Percentiles rank a stretch among this genome's conserved stretches.
Conservation (phyloP, 1,284 basidiomycete species). For the Tetrapyrgos nigripes region DNA sequence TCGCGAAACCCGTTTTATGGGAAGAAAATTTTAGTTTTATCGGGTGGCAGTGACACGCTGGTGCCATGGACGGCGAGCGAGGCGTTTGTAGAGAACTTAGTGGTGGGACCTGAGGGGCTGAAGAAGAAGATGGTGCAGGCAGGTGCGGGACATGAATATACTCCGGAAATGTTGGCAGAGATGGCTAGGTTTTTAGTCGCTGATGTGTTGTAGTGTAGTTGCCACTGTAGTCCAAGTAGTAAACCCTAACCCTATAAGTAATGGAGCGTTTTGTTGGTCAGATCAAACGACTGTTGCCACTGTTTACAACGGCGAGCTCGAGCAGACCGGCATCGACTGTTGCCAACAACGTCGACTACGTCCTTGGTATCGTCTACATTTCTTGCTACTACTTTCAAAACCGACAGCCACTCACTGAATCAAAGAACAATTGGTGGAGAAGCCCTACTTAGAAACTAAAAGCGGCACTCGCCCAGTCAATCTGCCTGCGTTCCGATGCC, state of each 20-base stretch:
- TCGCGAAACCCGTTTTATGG: conserved; percentile 63
- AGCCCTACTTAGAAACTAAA: not conserved
- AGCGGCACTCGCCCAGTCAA: not conserved
- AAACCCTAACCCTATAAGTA: conserved; percentile 9
- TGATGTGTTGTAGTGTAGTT: conserved; percentile 14
- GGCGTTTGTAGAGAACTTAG: conserved; percentile 58
- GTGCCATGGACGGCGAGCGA: conserved; percentile 68
- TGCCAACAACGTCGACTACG: not conserved
- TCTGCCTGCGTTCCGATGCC: conserved; percentile 22
- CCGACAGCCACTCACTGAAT: not conserved
- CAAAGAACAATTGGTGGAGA: not conserved
- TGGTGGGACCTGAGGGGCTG: conserved; percentile 54
- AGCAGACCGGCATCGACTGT: not conserved
- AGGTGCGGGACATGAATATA: conserved; percentile 59
- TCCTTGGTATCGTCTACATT: not conserved
- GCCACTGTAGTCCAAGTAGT: not conserved
- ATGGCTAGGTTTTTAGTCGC: conserved; percentile 51
- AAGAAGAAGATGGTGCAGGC: conserved; percentile 55
- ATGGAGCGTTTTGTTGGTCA: conserved; percentile 18
- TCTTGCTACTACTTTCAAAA: not conserved
- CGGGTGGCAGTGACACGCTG: conserved; percentile 62
- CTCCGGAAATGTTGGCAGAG: conserved; percentile 56
- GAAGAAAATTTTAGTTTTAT: conserved; percentile 75
- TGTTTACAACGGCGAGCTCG: conserved; percentile 19
- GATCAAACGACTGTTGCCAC: conserved; percentile 13